Evolutionary conservation across 1,139 yeast genomes (phyloP), one percentile per base, ranked within the genome.

Genomic region (Saccharomycopsis crataegensis): DNA sequence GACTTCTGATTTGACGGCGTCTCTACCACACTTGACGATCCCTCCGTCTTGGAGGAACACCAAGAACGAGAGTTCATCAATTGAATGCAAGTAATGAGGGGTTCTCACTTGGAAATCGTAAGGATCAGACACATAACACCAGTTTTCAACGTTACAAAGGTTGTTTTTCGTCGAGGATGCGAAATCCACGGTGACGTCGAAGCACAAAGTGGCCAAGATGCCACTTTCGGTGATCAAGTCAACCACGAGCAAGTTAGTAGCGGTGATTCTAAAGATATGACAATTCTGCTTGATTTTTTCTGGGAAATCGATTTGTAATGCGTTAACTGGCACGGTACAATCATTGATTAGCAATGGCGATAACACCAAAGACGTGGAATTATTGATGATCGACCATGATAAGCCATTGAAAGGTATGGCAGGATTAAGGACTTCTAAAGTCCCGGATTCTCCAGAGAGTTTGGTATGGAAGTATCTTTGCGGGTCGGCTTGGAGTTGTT

Each of bases 11-110:
- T 76, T 69, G 1, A 67, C 62, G 60, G 17, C 22, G 0, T 66
- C 58, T 64, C 79, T 74, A 58, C 64, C 60, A 62, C 67, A 84
- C 67, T 82, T 80, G 60, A 83, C 65, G 57, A 84, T 63, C 16
- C 86, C 83, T 54, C 96, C 96, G 67, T 89, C 95, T 46, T 75
- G 74, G 53, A 88, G 70, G 1, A 87, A 75, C 0, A 84, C 78
- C 7, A 88, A 65, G 8, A 76, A 67, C 55, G 73, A 72, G 16
- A 65, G 62, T 0, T 70, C 59, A 49, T 77, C 75, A 7, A 82
- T 65, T 0, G 83, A 66, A 54, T 75, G 73, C 57, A 87, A 61
- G 22, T 73, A 68, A 56, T 79, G 78, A 1, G 96, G 93, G 11
- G 72, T 67, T 61, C 90, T 76, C 45, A 84, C 70, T 57, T 86